phyloP scores from a whole-genome alignment of 768 basidiomycete species.

The Chalciporus sphaerocephalus region DNA sequence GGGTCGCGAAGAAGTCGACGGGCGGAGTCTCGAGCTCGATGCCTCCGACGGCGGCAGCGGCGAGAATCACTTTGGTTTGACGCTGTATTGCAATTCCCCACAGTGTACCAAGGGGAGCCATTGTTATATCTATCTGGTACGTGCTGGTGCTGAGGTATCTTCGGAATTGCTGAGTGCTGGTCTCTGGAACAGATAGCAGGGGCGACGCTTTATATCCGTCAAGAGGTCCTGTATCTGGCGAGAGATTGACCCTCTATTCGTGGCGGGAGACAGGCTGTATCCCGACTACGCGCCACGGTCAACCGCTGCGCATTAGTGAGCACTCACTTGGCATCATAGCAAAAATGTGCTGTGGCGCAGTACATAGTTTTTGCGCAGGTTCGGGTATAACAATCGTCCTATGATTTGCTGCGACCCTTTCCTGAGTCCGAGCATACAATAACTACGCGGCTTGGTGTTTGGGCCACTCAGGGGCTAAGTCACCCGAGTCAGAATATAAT shows the following conservation, averaged over 20 bases:
- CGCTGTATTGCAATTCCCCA: conserved; percentile 24
- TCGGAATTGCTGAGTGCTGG: background rate
- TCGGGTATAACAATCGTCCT: too few species aligned
- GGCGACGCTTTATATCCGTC: background rate
- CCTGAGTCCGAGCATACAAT: too few species aligned
- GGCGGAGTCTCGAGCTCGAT: conserved; percentile 24
- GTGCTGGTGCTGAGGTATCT: background rate
- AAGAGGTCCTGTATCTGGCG: background rate
- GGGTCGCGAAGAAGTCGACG: conserved; percentile 24
- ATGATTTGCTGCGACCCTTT: too few species aligned
- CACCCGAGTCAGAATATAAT: background rate
- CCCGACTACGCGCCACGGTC: background rate
- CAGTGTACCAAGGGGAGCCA: conserved; percentile 26
- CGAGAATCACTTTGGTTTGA: conserved; percentile 28
- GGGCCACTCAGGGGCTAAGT: background rate
- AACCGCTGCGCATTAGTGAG: background rate
- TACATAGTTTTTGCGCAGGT: background rate
- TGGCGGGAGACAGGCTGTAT: too few species aligned
- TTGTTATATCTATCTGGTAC: conserved; percentile 6
- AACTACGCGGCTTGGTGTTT: too few species aligned
- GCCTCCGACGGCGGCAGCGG: conserved; percentile 20
- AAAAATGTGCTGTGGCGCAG: background rate
- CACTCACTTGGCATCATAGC: background rate
- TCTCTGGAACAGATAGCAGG: background rate
- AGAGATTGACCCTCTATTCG: background rate